Base-by-base conservation (phyloP, 192 early-diverging fungal genomes). In the Ambispora gerdemannii region DNA sequence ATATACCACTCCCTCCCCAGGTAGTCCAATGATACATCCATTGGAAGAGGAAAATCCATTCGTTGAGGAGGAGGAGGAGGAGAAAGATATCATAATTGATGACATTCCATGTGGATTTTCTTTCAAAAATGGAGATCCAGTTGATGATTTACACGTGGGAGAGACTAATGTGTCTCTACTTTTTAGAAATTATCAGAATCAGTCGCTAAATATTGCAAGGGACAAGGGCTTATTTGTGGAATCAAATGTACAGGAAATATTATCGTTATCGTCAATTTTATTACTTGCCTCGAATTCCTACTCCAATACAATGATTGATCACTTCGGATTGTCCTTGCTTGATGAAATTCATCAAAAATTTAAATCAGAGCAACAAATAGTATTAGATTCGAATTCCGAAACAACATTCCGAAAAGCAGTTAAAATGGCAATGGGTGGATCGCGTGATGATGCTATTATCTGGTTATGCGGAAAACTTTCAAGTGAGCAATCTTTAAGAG, bases 231-330 rank as follows among this genome's bases (percentile, higher is more conserved):
- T 68, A 55, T 34, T 55, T 22, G 20, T 68, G 4, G 19, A 68
- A 68, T 68, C 66, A 22, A 68, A 68, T 38, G 50, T 68, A 22
- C n/a, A 68, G 31, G n/a, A 68, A 68, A 68, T 68, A n/a, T 34
- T 68, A 8, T 68, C 33, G 11, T 20, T 55, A 11, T 68, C 33
- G 17, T 68, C 32, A 24, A 68, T 68, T 27, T 53, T 68, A 20
- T 10, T 68, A 10, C 33, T 68, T 10, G 3, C 28, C 3, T 7
- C 51, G n/a, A 32, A 34, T 53, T 55, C 33, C 34, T 32, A 68
- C n/a, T 68, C 51, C 32, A 68, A 68, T 25, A 68, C 1, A 8
- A 68, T 68, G 33, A 68, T 68, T 10, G 15, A 55, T 38, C 22
- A 55, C 7, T 55, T 68, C 50, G 32, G 66, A 22, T 68, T 20